phyloP scores from a whole-genome alignment of 1,139 yeast species.

The Debaryomyces sp. region DNA sequence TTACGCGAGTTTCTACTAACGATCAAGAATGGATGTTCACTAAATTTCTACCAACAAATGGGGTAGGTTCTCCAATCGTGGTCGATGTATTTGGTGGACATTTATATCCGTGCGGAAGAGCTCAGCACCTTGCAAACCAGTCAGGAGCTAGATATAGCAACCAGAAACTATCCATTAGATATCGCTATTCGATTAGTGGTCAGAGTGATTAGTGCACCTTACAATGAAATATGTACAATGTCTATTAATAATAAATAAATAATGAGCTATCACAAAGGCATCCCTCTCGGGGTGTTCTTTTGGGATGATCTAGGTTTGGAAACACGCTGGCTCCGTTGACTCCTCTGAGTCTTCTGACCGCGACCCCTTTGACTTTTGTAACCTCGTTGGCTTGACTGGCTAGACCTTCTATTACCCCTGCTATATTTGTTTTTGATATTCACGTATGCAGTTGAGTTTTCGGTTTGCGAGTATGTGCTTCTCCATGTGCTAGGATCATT shows the following conservation, averaged over 20 bases:
- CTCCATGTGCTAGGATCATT: background rate
- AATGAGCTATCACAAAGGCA: slow-evolving; percentile 10
- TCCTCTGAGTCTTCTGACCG: background rate
- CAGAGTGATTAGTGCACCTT: background rate
- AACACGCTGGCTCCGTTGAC: slow-evolving; percentile 3
- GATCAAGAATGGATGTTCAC: background rate
- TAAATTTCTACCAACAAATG: background rate
- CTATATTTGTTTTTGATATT: slow-evolving; percentile 4
- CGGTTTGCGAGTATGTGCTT: slow-evolving; percentile 1
- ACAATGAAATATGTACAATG: background rate
- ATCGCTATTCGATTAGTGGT: background rate
- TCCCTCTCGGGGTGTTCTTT: slow-evolving; percentile 3
- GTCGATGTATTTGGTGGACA: background rate
- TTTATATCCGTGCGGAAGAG: background rate
- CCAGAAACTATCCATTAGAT: background rate
- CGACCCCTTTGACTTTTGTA: slow-evolving; percentile 2
- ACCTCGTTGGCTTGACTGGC: background rate
- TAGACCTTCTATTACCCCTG: background rate
- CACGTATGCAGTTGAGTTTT: background rate
- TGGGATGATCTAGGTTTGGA: slow-evolving; percentile 2
- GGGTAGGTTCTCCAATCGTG: background rate
- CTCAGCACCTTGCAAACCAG: background rate
- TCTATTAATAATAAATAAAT: slow-evolving; percentile 3
- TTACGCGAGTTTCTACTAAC: background rate
- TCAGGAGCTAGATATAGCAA: background rate